Conservation (phyloP, 495 filamentous ascomycete species). For the Penicillium lagena region DNA sequence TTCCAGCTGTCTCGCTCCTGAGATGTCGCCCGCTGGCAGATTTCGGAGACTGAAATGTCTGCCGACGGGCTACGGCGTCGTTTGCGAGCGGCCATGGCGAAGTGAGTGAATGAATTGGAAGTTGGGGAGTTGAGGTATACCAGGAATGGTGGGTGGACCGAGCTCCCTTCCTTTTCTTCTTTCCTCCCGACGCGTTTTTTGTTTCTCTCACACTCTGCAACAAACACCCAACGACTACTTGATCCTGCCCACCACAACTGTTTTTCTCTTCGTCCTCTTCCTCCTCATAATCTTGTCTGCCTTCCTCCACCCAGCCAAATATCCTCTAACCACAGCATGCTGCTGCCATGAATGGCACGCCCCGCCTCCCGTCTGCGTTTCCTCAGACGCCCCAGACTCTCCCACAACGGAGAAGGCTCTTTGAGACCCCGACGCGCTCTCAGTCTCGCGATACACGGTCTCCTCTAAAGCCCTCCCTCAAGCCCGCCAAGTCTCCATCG, state of each 20-base stretch:
- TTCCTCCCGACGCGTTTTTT: conserved; percentile 2
- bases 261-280: not conserved
- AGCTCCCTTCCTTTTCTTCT: conserved; percentile 20
- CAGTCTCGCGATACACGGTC: conserved; percentile 18
- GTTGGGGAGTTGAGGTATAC: conserved; percentile 1
- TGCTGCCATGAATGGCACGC: conserved; percentile 62
- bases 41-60: conserved; percentile 14
- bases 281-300: conserved; percentile 1
- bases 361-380: conserved; percentile 65
- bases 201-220: too few species aligned
- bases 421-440: conserved; percentile 24
- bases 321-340: conserved; percentile 41
- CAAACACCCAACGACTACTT: too few species aligned
- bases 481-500: conserved; percentile 12
- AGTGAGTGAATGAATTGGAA: not conserved
- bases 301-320: conserved; percentile 1
- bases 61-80: conserved; percentile 20
- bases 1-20: conserved; percentile 50
- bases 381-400: conserved; percentile 55
- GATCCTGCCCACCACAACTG: too few species aligned
- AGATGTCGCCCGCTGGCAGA: conserved; percentile 28
- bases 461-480: conserved; percentile 11
- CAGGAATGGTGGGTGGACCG: conserved; percentile 13
- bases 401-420: conserved; percentile 23
- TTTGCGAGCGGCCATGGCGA: conserved; percentile 26